These are phyloP conservation scores for Bipolaris zeicola DNA, from an alignment of 2,329 filamentous ascomycete species.

Conservation along the genomic window DNA sequence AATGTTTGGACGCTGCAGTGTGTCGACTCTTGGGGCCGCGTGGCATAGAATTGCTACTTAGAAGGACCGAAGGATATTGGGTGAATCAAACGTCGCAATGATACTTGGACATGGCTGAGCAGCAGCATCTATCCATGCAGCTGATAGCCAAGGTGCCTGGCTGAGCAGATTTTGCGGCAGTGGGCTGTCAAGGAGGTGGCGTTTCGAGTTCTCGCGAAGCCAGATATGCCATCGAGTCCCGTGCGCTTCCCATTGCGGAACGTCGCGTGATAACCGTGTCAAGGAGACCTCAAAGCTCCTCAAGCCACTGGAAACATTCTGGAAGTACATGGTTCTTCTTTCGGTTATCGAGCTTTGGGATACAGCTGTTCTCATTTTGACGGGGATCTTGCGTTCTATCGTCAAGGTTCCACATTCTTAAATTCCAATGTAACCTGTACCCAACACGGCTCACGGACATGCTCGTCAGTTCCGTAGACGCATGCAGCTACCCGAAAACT, in stretches of 20 bases:
- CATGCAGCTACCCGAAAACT: not conserved
- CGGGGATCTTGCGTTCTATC: not conserved
- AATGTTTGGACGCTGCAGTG: not conserved
- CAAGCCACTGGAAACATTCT: not conserved
- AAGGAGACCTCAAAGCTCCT: not conserved
- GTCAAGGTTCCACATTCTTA: not conserved
- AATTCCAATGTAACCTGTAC: not conserved
- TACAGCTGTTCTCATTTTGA: not conserved
- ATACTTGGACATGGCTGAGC: not conserved
- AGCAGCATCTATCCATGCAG: not conserved
- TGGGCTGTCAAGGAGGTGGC: not conserved
- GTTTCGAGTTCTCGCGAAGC: not conserved
- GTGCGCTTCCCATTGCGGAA: not conserved
- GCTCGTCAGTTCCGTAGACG: not conserved
- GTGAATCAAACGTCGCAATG: not conserved
- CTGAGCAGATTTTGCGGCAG: not conserved
- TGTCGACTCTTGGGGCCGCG: not conserved
- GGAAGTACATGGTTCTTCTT: not conserved
- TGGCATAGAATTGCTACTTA: not conserved
- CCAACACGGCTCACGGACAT: not conserved
- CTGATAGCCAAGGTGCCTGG: not conserved
- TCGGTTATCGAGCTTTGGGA: not conserved
- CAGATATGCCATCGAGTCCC: not conserved
- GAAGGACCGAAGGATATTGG: not conserved
- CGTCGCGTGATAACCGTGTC: not conserved